Evolutionary conservation across 106 monocot genomes (phyloP), one percentile per base, ranked within the genome.

Genomic region (Hemerocallis citrina): DNA sequence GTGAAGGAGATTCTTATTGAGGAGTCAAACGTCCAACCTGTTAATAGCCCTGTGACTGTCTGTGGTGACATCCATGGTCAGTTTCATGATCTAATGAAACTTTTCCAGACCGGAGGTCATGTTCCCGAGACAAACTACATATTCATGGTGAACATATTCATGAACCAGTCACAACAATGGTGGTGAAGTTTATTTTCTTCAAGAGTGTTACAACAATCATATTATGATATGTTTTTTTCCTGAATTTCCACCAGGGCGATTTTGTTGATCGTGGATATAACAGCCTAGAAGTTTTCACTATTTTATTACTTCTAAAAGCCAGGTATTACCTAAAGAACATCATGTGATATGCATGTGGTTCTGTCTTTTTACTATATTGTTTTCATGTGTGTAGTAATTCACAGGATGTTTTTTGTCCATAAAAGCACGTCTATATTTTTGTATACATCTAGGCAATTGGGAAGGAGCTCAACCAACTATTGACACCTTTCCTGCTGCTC

Each of bases 251-350:
- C 23, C 69, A 87, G 86, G 86, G 86, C 45, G 86, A 87, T 79
- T 87, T 87, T 63, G 86, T 87, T 65, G 86, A 87, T 67, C 78
- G 81, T 34, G 86, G 86, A 35, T 87, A 87, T 57, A 87, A 87
- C 59, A 87, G 86, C 60, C 68, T 87, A 52, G 86, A 87, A 75
- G 86, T 87, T 14, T 87, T 87, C 69, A 81, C 86, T 16, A 87
- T 87, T 70, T 78, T 87, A 68, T 79, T 87, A 52, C 86, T 87
- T 63, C 79, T 87, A 14, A 87, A 87, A 63, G 86, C 86, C 59
- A 81, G 86, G 81, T 87, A 77, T 32, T 54, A 37, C 20, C 63
- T 45, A 22, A 16, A 63, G 54, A 47, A 29, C 30, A 27, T 13
- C 22, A 39, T 46, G 10, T 8, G 27, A 27, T 12, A n/a, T n/a